phyloP scores from a whole-genome alignment of 2,329 filamentous ascomycete species.

The Escovopsis sp. region DNA sequence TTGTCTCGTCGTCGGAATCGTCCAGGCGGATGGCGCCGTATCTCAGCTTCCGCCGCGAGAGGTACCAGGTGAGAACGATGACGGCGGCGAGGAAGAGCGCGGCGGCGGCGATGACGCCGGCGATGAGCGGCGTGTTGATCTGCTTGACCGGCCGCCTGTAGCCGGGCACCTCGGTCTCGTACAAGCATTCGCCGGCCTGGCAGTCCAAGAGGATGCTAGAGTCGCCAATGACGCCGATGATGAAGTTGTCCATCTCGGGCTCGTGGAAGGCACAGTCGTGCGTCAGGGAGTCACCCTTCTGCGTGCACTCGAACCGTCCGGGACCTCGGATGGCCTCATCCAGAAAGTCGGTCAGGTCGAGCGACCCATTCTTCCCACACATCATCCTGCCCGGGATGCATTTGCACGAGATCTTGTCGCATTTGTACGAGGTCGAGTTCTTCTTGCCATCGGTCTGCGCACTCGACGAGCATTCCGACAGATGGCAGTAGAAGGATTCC shows the following conservation, averaged over 20 bases:
- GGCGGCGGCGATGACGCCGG: conserved; percentile 75
- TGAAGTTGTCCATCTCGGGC: conserved; percentile 82
- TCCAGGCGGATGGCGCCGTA: conserved; percentile 69
- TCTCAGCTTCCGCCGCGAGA: conserved; percentile 57
- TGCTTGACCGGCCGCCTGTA: conserved; percentile 78
- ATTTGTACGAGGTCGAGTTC: conserved; percentile 76
- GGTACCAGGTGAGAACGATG: conserved; percentile 72
- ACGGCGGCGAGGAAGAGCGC: conserved; percentile 80
- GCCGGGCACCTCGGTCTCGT: conserved; percentile 82
- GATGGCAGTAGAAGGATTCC: conserved; percentile 92
- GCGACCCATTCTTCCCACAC: conserved; percentile 78
- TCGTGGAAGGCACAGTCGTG: conserved; percentile 74
- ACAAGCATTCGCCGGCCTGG: conserved; percentile 78
- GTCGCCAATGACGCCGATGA: conserved; percentile 80
- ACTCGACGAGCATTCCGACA: conserved; percentile 64
- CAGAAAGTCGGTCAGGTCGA: conserved; percentile 85
- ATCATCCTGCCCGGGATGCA: conserved; percentile 89
- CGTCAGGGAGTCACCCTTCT: conserved; percentile 40
- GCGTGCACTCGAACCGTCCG: conserved; percentile 63
- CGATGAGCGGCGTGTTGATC: conserved; percentile 94
- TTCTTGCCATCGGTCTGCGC: conserved; percentile 51
- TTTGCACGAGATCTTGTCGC: conserved; percentile 68
- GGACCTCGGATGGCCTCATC: conserved; percentile 72
- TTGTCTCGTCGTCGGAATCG: conserved; percentile 75
- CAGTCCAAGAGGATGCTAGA: conserved; percentile 74